phyloP scores from a whole-genome alignment of 257 asterid species.

The Nicotiana benthamiana region DNA sequence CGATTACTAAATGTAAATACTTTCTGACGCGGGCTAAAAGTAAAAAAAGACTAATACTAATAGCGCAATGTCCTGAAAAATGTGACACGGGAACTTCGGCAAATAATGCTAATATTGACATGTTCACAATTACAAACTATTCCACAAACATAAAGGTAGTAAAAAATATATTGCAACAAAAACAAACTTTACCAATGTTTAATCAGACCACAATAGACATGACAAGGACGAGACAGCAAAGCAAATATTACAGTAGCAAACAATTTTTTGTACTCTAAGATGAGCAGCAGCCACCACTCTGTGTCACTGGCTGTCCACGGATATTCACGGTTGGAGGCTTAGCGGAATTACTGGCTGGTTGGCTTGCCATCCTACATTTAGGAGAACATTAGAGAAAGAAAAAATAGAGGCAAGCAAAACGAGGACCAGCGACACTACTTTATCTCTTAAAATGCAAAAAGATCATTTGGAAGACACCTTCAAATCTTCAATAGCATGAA shows the following conservation, averaged over 20 bases:
- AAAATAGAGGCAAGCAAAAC: not conserved
- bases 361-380: slow-evolving; percentile 9
- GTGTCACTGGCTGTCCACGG: slow-evolving; percentile 10
- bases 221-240: not conserved
- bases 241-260: slow-evolving; percentile 1
- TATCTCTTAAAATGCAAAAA: not conserved
- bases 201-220: not conserved
- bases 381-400: not conserved
- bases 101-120: not conserved
- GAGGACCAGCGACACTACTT: not conserved
- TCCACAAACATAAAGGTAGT: not conserved
- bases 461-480: not conserved
- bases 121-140: not conserved
- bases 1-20: too few species aligned
- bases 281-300: slow-evolving; percentile 10
- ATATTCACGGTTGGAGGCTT: slow-evolving; percentile 9
- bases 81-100: not conserved
- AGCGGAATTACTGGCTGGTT: not conserved
- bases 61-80: too few species aligned
- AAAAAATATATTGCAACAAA: not conserved
- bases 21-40: too few species aligned
- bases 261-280: not conserved
- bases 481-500: not conserved
- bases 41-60: too few species aligned
- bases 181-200: not conserved